A percentile compares a stretch with the other conserved stretches of the same genome.
Evolutionary conservation across 257 asterid species (phyloP).

Genomic region (Capsicum pubescens): DNA sequence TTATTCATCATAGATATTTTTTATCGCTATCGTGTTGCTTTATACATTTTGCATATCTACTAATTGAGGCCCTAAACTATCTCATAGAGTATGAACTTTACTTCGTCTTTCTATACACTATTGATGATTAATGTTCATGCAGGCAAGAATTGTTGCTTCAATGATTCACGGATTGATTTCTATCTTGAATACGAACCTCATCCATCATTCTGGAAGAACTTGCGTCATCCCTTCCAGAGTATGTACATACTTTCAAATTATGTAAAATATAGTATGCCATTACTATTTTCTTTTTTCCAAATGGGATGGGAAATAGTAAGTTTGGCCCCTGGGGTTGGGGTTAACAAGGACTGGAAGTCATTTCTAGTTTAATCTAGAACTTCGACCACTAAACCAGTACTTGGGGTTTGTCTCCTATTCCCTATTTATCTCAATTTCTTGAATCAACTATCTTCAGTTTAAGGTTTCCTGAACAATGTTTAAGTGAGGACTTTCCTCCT

Average conservation of each 20-base stretch:
- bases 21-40: slow-evolving; percentile 49
- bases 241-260: slow-evolving; percentile 38
- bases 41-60: slow-evolving; percentile 31
- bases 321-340: not conserved
- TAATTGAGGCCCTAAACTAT: slow-evolving; percentile 9
- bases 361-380: slow-evolving; percentile 7
- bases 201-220: slow-evolving; percentile 84
- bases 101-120: not conserved
- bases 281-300: not conserved
- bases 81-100: not conserved
- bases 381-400: not conserved
- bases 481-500: slow-evolving; percentile 8
- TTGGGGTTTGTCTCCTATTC: slow-evolving; percentile 22
- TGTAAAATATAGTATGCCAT: slow-evolving; percentile 12
- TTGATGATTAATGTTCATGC: slow-evolving; percentile 36
- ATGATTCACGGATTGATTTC: slow-evolving; percentile 72
- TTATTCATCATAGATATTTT: not conserved
- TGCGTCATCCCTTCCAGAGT: slow-evolving; percentile 95
- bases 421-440: slow-evolving; percentile 10
- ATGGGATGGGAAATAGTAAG: slow-evolving; percentile 1
- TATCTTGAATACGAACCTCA: slow-evolving; percentile 94
- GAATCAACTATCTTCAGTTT: not conserved
- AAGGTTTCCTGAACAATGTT: not conserved
- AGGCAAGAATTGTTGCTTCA: slow-evolving; percentile 96
- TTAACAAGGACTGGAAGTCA: slow-evolving; percentile 20